A percentile compares a stretch with the other conserved stretches of the same genome.
These are phyloP conservation scores for Clathrus columnatus DNA, from an alignment of 768 basidiomycete species.

Conservation along the genomic window DNA sequence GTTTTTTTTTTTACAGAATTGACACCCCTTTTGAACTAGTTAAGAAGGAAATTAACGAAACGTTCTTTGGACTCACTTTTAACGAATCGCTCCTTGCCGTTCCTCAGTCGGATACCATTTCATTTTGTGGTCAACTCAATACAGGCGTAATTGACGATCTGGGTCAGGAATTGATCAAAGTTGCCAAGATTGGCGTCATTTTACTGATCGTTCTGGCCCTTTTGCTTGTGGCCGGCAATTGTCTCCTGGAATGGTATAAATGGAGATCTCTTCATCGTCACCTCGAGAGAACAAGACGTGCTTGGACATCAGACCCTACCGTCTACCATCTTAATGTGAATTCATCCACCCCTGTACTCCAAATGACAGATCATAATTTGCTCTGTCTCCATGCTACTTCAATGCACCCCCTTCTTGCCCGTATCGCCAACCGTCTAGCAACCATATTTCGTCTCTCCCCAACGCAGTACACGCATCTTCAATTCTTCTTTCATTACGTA, in stretches of 20 bases:
- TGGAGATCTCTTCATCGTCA: conserved; percentile 66
- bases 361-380: conserved; percentile 59
- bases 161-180: conserved; percentile 66
- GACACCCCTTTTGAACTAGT: conserved; percentile 82
- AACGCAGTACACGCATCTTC: conserved; percentile 55
- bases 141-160: conserved; percentile 81
- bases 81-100: conserved; percentile 68
- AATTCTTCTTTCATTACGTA: conserved; percentile 88
- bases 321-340: conserved; percentile 33
- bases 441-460: conserved; percentile 45
- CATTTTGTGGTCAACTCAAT: conserved; percentile 75
- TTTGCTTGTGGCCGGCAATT: conserved; percentile 64
- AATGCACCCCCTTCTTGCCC: conserved; percentile 66
- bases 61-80: conserved; percentile 65
- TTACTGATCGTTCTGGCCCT: conserved; percentile 67
- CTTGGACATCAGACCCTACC: conserved; percentile 69
- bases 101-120: conserved; percentile 56
- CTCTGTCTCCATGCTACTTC: conserved; percentile 63
- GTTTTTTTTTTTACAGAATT: conserved; percentile 40
- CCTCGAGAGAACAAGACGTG: conserved; percentile 61
- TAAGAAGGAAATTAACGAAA: conserved; percentile 84
- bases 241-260: conserved; percentile 79
- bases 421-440: conserved; percentile 48
- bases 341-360: conserved; percentile 17
- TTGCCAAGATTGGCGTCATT: conserved; percentile 70